Conservation (phyloP, 371 early-diverging fungal genomes). For the Synchytrium microbalum region DNA sequence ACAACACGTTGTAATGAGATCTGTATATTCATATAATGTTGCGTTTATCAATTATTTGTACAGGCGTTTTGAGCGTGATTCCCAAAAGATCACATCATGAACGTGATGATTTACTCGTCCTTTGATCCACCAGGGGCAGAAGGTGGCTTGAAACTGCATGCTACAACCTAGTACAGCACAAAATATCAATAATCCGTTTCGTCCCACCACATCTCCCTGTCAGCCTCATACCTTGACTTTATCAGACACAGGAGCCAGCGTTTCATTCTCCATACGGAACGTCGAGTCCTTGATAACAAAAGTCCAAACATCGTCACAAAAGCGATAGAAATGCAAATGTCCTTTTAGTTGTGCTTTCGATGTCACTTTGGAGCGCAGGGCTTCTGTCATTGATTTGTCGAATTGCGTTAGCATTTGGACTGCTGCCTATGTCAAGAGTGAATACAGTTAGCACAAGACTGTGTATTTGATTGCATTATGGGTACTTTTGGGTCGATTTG, state of each 20-base stretch:
- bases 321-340: slow-evolving; percentile 78
- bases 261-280: slow-evolving; percentile 80
- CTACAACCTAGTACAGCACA: not conserved
- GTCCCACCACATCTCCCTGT: slow-evolving; percentile 26
- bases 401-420: slow-evolving; percentile 26
- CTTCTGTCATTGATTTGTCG: slow-evolving; percentile 67
- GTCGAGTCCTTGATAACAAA: slow-evolving; percentile 82
- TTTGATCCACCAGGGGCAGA: not conserved
- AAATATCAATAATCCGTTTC: not conserved
- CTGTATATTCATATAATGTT: not conserved
- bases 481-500: slow-evolving; percentile 90
- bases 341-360: slow-evolving; percentile 41
- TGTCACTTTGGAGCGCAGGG: slow-evolving; percentile 53
- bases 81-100: not conserved
- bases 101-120: not conserved
- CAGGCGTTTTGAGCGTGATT: too few relatives aligned
- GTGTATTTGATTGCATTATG: slow-evolving; percentile 40
- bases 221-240: slow-evolving; percentile 81
- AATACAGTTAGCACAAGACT: slow-evolving; percentile 1
- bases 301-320: slow-evolving; percentile 95
- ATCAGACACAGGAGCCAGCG: slow-evolving; percentile 56
- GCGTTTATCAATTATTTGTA: too few relatives aligned
- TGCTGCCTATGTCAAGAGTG: not conserved
- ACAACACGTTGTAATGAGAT: too few relatives aligned
- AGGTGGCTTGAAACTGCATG: not conserved